Base-by-base conservation (phyloP, 345 rosid genomes). In the Boechera divaricarpa region DNA sequence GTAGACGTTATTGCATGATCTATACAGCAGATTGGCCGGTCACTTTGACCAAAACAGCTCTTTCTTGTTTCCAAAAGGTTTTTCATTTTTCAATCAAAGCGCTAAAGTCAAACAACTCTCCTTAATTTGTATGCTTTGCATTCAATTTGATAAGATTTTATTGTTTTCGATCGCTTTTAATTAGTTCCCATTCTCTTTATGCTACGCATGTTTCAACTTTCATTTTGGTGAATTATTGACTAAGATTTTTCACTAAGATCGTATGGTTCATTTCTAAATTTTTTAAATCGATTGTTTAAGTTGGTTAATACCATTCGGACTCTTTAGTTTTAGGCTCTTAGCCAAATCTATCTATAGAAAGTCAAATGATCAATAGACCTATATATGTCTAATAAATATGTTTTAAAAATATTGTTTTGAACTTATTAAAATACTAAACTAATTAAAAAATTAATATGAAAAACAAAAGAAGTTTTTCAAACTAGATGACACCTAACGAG, bases 101-200 rank as follows among this genome's bases (percentile, higher is more conserved):
- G 2, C 4, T 32, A 69, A 62, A 76, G 75, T 76, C 80, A 76
- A 69, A 61, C 32, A 31, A 51, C 29, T 68, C 63, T 26, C 60
- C 65, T 54, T 18, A 60, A 9, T 0, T 18, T 33, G 42, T 57
- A 35, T 32, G 33, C 3, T 38, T 57, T 35, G 42, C 4, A 36
- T 47, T 67, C 49, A 74, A 64, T 33, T 48, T 57, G 33, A 57
- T 3, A 21, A 33, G 15, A 21, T 13, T 42, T 73, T 15, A 10
- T 49, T 51, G 51, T 10, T 53, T 24, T 16, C 4, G 7, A 26
- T 63, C 2, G 32, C 53, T 31, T 51, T 49, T 9, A 38, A 2
- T 21, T 1, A 21, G 24, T 39, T 42, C 35, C 6, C 44, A 16
- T 35, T 3, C 28, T 48, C 44, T 48, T 48, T 32, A 52, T 5